A percentile compares a stretch with the other conserved stretches of the same genome.
Conservation (phyloP, 1,139 yeast genomes). For the Diutina mesorugosa region DNA sequence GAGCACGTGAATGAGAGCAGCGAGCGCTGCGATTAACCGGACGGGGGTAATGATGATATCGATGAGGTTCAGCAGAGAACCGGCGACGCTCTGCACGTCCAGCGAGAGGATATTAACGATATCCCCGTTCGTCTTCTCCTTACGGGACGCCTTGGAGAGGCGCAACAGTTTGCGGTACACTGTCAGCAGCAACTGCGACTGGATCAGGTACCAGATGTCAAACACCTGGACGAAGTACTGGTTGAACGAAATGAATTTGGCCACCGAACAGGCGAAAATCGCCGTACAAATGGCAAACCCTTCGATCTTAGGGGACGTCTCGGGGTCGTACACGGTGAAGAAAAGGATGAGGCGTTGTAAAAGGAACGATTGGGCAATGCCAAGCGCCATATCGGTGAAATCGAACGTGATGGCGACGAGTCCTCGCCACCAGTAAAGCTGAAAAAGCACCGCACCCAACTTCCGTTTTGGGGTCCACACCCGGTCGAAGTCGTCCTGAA, state of each 20-base stretch:
- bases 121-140: slow-evolving; percentile 39
- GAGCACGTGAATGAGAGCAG: slow-evolving; percentile 42
- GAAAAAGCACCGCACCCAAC: neutral
- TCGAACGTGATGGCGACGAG: slow-evolving; percentile 31
- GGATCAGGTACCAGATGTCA: slow-evolving; percentile 38
- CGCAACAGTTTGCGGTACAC: slow-evolving; percentile 38
- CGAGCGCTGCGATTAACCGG: slow-evolving; percentile 38
- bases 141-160: slow-evolving; percentile 33
- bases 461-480: neutral
- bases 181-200: slow-evolving; percentile 36
- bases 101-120: slow-evolving; percentile 46
- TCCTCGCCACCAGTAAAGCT: slow-evolving; percentile 8
- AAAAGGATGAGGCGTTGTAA: slow-evolving; percentile 35
- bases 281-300: slow-evolving; percentile 39
- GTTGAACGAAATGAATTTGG: slow-evolving; percentile 35
- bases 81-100: slow-evolving; percentile 44
- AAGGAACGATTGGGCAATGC: slow-evolving; percentile 46
- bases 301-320: slow-evolving; percentile 27
- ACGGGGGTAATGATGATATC: slow-evolving; percentile 48
- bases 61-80: slow-evolving; percentile 37
- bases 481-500: neutral
- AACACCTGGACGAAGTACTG: slow-evolving; percentile 38
- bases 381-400: slow-evolving; percentile 27
- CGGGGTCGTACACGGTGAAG: slow-evolving; percentile 19
- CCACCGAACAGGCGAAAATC: slow-evolving; percentile 34